Conservation (phyloP, 1,284 basidiomycete genomes). For the Heterobasidion annosum region DNA sequence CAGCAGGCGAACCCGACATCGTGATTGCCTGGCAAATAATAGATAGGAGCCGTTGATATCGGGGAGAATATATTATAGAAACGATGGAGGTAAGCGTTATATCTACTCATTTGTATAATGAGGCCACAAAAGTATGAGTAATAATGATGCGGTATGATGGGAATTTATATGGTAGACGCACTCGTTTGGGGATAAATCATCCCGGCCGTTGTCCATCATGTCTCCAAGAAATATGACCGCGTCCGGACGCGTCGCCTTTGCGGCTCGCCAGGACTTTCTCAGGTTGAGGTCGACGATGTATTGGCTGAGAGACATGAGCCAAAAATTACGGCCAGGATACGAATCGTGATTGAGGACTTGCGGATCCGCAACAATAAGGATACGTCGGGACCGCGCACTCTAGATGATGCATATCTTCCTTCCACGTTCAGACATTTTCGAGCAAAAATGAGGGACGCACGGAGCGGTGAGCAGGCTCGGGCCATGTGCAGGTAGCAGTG, state of each 20-base stretch:
- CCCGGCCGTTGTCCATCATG: conserved; percentile 78
- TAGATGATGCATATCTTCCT: conserved; percentile 3
- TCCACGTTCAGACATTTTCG: neutral
- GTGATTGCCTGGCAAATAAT: conserved; percentile 84
- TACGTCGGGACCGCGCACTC: conserved; percentile 38
- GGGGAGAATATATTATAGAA: conserved; percentile 63
- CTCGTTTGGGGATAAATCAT: conserved; percentile 58
- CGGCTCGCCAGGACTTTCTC: conserved; percentile 75
- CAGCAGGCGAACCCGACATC: conserved; percentile 58
- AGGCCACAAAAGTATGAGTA: conserved; percentile 1
- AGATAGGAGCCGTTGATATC: conserved; percentile 32
- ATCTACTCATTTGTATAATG: conserved; percentile 35
- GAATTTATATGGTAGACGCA: conserved; percentile 28
- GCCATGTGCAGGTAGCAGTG: conserved; percentile 51
- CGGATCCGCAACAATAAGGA: conserved; percentile 77
- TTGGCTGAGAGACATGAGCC: conserved; percentile 44
- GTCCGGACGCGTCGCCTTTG: conserved; percentile 55
- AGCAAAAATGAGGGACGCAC: neutral
- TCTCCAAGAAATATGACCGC: conserved; percentile 80
- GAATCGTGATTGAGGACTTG: conserved; percentile 67
- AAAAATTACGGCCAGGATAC: conserved; percentile 41
- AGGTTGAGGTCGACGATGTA: conserved; percentile 66
- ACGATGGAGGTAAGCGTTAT: conserved; percentile 53
- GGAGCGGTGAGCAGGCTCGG: conserved; percentile 22
- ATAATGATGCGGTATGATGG: neutral